Evolutionary conservation across 2,329 filamentous ascomycete species (phyloP), one percentile per base, ranked within the genome.

Genomic region (Hypoxylon sp.): DNA sequence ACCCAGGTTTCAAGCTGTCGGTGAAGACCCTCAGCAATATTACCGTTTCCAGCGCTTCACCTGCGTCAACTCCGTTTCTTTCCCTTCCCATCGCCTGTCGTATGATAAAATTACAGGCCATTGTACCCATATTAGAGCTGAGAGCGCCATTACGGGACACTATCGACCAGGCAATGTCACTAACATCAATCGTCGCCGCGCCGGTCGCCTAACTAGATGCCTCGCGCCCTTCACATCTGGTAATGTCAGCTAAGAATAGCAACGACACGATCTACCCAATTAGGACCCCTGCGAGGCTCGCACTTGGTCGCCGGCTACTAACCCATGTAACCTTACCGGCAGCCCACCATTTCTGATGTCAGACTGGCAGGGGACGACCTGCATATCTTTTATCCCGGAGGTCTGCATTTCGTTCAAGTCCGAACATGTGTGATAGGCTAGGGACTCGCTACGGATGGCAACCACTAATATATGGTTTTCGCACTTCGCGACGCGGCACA

Each of bases 291-390:
- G 69, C 35, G 39, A 63, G 48, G 35, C 64, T 73, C 37, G 8
- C 55, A 66, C 24, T 57, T 59, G 63, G 44, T n/a, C 63, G 59
- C 53, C 58, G 57, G 59, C 59, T 69, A 65, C 61, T 59, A 69
- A 63, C 37, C 62, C 67, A 73, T 64, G 66, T 60, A 65, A 58
- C 59, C 59, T 70, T 70, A 63, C 50, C 61, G 64, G 44, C 46
- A 65, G 46, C 61, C 65, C 64, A 64, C 63, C 66, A 63, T 59
- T 59, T 71, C 69, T 74, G 63, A 71, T 73, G 69, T 74, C 69
- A 72, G 72, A 70, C 47, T 58, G 60, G 59, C 69, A 73, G 59
- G 71, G 72, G 53, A 48, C 11, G 37, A 39, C 46, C 59, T 68
- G 65, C 65, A 65, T 67, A 53, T 52, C 47, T 60, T 66, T 70